Evolutionary conservation across 2,329 filamentous ascomycete genomes (phyloP).

Genomic region (Aspergillus flavus): DNA sequence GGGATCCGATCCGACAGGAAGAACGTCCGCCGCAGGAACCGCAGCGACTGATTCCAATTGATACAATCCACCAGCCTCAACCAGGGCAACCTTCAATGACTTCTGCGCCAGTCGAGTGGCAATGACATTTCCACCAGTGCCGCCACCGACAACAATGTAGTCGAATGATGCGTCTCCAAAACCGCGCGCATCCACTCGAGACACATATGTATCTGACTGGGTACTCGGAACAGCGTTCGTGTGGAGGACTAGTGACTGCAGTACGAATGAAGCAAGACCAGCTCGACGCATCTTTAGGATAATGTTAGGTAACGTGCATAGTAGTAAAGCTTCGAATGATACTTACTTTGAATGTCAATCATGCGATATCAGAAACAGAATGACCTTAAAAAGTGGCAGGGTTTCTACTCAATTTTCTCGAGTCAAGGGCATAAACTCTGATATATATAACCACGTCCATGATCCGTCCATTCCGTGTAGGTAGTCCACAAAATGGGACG

Average conservation of each 20-base stretch:
- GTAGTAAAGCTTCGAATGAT: neutral
- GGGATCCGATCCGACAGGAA: constrained; percentile 27
- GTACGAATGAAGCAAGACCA: neutral
- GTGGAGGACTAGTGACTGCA: neutral
- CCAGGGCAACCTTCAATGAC: constrained; percentile 27
- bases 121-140: constrained; percentile 29
- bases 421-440: too few relatives aligned
- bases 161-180: constrained; percentile 19
- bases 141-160: constrained; percentile 35
- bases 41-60: constrained; percentile 27
- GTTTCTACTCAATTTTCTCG: too few relatives aligned
- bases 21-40: constrained; percentile 24
- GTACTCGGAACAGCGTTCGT: neutral
- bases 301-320: neutral
- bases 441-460: neutral
- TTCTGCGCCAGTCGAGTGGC: constrained; percentile 31
- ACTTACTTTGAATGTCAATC: neutral
- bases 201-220: neutral
- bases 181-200: neutral
- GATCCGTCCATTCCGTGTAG: neutral
- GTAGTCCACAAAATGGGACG: neutral
- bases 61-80: constrained; percentile 34
- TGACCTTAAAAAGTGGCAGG: neutral
- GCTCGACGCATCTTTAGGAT: neutral
- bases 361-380: neutral